These are phyloP conservation scores for Neoarthrinium moseri DNA, from an alignment of 2,329 filamentous ascomycete species.

Conservation along the genomic window DNA sequence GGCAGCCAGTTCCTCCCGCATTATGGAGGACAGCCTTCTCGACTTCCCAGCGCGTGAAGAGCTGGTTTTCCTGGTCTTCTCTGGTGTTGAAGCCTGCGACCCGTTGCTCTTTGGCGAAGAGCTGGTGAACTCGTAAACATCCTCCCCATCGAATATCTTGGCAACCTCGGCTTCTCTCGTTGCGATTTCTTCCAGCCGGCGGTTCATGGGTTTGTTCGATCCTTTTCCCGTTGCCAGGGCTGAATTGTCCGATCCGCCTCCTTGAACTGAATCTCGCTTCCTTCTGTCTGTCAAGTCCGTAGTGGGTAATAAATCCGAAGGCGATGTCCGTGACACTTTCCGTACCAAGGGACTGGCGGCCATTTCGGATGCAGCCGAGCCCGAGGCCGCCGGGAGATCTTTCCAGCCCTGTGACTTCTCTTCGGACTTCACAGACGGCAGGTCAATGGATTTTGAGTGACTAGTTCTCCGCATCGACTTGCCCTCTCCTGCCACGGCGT, in stretches of 20 bases:
- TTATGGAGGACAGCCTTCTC: constrained; percentile 38
- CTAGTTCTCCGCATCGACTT: constrained; percentile 47
- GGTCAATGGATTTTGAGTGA: constrained; percentile 28
- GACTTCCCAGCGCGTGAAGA: constrained; percentile 32
- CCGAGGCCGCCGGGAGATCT: constrained; percentile 18
- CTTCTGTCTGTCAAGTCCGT: constrained; percentile 37
- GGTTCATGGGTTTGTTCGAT: constrained; percentile 16
- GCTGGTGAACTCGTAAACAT: constrained; percentile 56
- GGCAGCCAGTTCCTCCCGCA: constrained; percentile 30
- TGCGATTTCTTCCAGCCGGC: constrained; percentile 26
- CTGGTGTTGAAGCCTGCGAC: constrained; percentile 14
- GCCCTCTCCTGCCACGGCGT: constrained; percentile 68
- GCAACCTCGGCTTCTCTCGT: constrained; percentile 26
- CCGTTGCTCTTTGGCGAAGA: constrained; percentile 38
- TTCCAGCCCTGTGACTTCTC: constrained; percentile 33
- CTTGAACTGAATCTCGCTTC: constrained; percentile 35
- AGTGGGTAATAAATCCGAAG: constrained; percentile 26
- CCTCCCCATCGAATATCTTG: constrained; percentile 28
- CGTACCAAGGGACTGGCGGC: constrained; percentile 40
- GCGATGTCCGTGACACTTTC: constrained; percentile 29
- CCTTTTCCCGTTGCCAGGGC: constrained; percentile 10
- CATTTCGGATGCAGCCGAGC: constrained; percentile 16
- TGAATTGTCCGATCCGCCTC: constrained; percentile 11
- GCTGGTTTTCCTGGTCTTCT: constrained; percentile 19
- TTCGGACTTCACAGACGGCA: constrained; percentile 32